Base-by-base conservation (phyloP, 83 land plant genomes). In the Thuja plicata region DNA sequence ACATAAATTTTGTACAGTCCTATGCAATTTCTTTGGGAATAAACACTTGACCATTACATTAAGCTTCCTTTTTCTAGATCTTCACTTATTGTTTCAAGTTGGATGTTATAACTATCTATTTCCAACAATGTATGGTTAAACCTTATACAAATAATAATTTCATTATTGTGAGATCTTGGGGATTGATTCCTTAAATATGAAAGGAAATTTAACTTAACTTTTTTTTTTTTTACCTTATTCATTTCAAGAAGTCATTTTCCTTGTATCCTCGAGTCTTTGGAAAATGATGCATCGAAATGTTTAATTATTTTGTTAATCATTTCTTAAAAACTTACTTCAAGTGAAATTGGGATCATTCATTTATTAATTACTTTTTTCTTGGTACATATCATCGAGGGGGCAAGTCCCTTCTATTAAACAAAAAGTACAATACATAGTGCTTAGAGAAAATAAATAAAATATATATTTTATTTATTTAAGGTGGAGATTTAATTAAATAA, bases 31-130 rank as follows among this genome's bases (percentile, higher is more conserved):
- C 91, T 93, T 0, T 95, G 97, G 97, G 43, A 35, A 50, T 85
- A 95, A 88, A 94, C 96, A 15, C 88, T 40, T 66, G 82, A 88
- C 13, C 90, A 95, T 35, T 95, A 94, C 85, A 73, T 83, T 55
- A 85, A 88, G 21, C 94, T 95, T 77, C 95, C 95, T 77, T 95
- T 95, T 54, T 93, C 94, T 81, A 92, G 93, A 77, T 35, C 88
- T 82, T 46, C 81, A 7, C 86, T 93, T 9, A 94, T 92, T 9
- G 85, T 95, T 83, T 91, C 92, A 84, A 93, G 87, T 21, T 88
- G 92, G 94, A 94, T 88, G 94, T 94, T 41, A 95, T 94, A 80
- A 77, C 90, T 84, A n/a, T 24, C 70, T 57, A 55, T 83, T 46
- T 48, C 16, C 34, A 83, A 43, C 32, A 46, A 27, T 2, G 27